Evolutionary conservation across 805 yeast genomes (phyloP), one percentile per base, ranked within the genome.

Genomic region (Candida wancherniae): DNA sequence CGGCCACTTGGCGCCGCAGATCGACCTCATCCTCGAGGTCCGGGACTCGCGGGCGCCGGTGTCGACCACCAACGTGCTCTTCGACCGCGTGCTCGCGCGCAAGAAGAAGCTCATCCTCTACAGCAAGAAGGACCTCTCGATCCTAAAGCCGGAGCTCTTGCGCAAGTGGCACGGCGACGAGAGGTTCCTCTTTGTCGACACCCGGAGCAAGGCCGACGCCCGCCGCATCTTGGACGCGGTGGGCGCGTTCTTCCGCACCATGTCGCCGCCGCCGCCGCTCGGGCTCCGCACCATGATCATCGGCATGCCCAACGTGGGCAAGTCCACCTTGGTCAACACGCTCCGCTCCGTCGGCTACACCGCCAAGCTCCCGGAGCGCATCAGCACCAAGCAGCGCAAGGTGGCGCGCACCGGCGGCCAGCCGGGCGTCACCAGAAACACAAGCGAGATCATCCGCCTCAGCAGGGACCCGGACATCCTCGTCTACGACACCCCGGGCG

Each of bases 231-330:
- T 83, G 10, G 64, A 71, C 7, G 45, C 64, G 9, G 61, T 84
- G 3, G 64, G 63, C 21, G 64, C 69, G 31, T 58, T 61, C 31
- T 69, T 72, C 45, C 40, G 55, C 16, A 40, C 51, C 4, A 62
- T 76, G 69, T 55, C 53, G 12, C 85, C 90, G 0, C 74, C 79
- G 1, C 94, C 95, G 0, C 96, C 97, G 0, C 56, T 87, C 37
- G 97, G 97, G 0, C 61, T 83, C 28, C 58, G 87, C 14, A 56
- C 84, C 35, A 65, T 88, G 65, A 74, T 90, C 26, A 78, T 81
- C 5, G 98, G 98, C 0, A 84, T 92, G 92, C 98, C 98, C 1
- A 92, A 92, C 53, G 94, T 87, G n/a, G 98, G 98, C 0, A 92
- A 92, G 56, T 83, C 95, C 9, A 82, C 96, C 0, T 53, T 92